Evolutionary conservation across 176 grass and related monocot species (phyloP), one percentile per base, ranked within the genome.

Genomic region (Microstegium vimineum): DNA sequence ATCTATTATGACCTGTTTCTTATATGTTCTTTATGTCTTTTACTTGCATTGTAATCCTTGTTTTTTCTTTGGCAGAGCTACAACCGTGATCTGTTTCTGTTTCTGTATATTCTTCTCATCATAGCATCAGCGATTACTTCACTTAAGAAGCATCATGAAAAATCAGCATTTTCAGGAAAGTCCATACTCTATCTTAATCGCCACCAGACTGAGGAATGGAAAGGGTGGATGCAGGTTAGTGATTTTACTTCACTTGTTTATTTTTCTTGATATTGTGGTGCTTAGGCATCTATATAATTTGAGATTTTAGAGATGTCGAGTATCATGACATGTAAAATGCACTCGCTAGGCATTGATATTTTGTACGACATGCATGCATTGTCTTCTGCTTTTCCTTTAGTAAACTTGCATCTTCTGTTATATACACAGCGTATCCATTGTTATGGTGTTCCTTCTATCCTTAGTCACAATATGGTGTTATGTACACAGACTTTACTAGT

Each of bases 181-280:
- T 74, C 92, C 35, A 77, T 91, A 77, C 89, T 91, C 47, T 94
- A 91, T 80, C 87, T 94, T 81, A 94, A 94, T 75, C 83, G 89
- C 16, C 89, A 94, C 65, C 92, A 94, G 82, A 94, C 92, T 79
- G 92, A 94, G 75, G 92, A 94, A 82, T 94, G 92, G 92, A 94
- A 78, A 89, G 92, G 92, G 41, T 94, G 92, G 92, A 94, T 94
- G 92, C 92, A 94, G 89, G 92, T 94, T 38, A 66, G 82, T 85
- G 17, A 28, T 77, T 73, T 31, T 52, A 69, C 71, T 72, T 86
- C 23, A 79, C 4, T 47, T 6, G 22, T 81, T 45, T 65, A 23
- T 17, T 85, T 76, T 34, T 73, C 66, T 38, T 57, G 68, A 47
- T 54, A 33, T 74, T 54, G 5, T 18, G 28, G 47, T 45, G 31